Evolutionary conservation across 768 basidiomycete genomes (phyloP).

Genomic region (Boletus rufocinnamomeus): DNA sequence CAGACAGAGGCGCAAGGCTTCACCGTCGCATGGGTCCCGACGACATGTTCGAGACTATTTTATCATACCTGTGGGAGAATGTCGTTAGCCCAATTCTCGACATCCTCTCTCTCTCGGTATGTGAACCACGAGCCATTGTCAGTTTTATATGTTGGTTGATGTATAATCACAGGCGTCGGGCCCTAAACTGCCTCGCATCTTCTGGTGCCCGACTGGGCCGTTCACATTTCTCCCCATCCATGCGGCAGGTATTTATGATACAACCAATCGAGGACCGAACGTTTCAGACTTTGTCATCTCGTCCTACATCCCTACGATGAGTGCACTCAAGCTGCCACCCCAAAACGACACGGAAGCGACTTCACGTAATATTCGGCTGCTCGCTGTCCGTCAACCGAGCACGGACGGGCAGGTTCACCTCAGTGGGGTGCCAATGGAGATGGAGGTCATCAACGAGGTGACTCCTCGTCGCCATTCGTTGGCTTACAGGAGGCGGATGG

Average conservation of each 20-base stretch:
- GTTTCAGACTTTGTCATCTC: background rate
- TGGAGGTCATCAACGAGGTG: conserved; percentile 21
- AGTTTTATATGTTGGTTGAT: background rate
- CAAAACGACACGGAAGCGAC: background rate
- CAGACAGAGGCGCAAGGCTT: background rate
- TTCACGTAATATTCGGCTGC: background rate
- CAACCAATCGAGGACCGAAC: background rate
- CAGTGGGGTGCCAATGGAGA: conserved; percentile 10
- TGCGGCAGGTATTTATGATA: too few species aligned
- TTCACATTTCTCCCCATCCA: background rate
- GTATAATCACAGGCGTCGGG: background rate
- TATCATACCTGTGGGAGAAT: background rate
- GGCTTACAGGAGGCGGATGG: too few species aligned
- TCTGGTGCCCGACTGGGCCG: too few species aligned
- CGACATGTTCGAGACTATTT: background rate
- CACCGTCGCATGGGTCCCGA: background rate
- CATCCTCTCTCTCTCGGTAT: background rate
- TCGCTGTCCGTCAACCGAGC: too few species aligned
- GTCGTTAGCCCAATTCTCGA: too few species aligned
- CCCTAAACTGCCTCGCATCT: too few species aligned
- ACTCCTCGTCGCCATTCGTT: too few species aligned
- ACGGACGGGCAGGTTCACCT: conserved; percentile 8
- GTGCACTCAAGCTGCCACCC: conserved; percentile 6
- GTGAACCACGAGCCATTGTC: background rate
- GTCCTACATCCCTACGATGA: too few species aligned